Evolutionary conservation across 1,284 basidiomycete species (phyloP).

Genomic region (Anthracocystis panici-leucophaei): DNA sequence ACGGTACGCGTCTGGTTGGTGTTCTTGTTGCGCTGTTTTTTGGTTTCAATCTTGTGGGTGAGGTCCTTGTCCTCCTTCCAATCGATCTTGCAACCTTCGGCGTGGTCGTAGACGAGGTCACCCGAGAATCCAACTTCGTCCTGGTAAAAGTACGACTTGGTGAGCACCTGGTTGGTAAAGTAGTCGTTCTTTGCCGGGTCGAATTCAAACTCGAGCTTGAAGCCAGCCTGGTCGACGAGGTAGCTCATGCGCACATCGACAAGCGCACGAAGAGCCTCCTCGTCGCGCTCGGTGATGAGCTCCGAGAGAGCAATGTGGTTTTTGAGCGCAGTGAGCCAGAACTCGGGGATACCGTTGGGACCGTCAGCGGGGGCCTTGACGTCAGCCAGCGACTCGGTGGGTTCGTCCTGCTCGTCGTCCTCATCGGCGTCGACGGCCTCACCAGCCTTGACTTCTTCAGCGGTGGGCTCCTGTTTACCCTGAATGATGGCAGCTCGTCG

Average conservation of each 20-base stretch:
- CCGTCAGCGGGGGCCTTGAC: constrained; percentile 70
- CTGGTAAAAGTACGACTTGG: constrained; percentile 96
- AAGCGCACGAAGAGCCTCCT: constrained; percentile 77
- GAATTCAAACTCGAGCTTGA: constrained; percentile 90
- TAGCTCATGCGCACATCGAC: constrained; percentile 79
- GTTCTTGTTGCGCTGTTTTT: constrained; percentile 96
- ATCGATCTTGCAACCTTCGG: constrained; percentile 88
- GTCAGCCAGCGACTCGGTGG: constrained; percentile 70
- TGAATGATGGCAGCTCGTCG: constrained; percentile 86
- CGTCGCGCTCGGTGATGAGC: constrained; percentile 92
- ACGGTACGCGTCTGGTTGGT: constrained; percentile 70
- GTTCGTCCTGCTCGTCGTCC: constrained; percentile 72
- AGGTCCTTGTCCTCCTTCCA: constrained; percentile 99
- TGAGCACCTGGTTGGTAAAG: constrained; percentile 85
- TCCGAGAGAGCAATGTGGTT: constrained; percentile 89
- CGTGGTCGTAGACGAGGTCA: constrained; percentile 94
- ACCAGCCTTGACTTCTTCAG: constrained; percentile 86
- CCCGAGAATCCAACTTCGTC: constrained; percentile 89
- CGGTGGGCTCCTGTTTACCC: constrained; percentile 80
- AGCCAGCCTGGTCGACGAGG: constrained; percentile 81
- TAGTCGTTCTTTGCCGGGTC: constrained; percentile 77
- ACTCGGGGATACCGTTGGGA: constrained; percentile 84
- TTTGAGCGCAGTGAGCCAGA: constrained; percentile 96
- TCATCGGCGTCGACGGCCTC: constrained; percentile 75
- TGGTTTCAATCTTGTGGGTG: constrained; percentile 96